Conservation (phyloP, 352 stramenopile genomes). For the Globisporangium takayamanum region DNA sequence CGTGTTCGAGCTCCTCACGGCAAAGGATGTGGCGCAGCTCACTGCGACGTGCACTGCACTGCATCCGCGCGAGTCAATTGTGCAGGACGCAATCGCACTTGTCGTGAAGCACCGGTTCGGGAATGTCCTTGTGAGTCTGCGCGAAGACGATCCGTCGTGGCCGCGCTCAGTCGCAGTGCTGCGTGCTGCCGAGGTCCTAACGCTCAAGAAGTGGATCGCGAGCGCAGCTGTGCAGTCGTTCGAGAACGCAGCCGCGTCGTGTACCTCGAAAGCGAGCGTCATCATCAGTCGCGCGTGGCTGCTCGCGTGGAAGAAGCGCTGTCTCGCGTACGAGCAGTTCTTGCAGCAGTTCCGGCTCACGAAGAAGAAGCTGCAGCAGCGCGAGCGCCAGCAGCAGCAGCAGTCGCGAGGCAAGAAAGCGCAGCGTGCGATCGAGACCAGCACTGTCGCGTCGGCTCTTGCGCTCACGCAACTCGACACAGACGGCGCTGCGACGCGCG, state of each 20-base stretch:
- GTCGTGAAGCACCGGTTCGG: slow-evolving; percentile 51
- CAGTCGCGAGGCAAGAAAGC: not conserved
- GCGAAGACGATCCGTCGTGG: slow-evolving; percentile 42
- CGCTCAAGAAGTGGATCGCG: slow-evolving; percentile 50
- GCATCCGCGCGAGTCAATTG: slow-evolving; percentile 19
- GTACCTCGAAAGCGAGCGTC: slow-evolving; percentile 29
- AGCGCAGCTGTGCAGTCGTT: slow-evolving; percentile 24
- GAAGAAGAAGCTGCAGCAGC: slow-evolving; percentile 62
- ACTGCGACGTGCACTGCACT: slow-evolving; percentile 37
- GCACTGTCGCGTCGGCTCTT: not conserved
- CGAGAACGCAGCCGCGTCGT: slow-evolving; percentile 29
- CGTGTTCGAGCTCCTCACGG: slow-evolving; percentile 57
- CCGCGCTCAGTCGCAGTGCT: slow-evolving; percentile 51
- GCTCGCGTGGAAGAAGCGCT: slow-evolving; percentile 65
- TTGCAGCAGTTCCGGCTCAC: slow-evolving; percentile 61
- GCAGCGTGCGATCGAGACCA: slow-evolving; percentile 9
- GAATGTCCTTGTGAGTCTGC: slow-evolving; percentile 45
- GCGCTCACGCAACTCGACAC: slow-evolving; percentile 16
- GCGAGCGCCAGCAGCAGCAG: slow-evolving; percentile 20
- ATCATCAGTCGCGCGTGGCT: slow-evolving; percentile 73
- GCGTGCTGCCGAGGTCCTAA: slow-evolving; percentile 55
- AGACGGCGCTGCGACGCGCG: slow-evolving; percentile 19
- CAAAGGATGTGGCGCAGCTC: slow-evolving; percentile 46
- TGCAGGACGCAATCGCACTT: slow-evolving; percentile 52
- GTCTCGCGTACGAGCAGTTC: slow-evolving; percentile 66